Evolutionary conservation across 768 basidiomycete genomes (phyloP), one percentile per base, ranked within the genome.

Genomic region (Boletus sp.): DNA sequence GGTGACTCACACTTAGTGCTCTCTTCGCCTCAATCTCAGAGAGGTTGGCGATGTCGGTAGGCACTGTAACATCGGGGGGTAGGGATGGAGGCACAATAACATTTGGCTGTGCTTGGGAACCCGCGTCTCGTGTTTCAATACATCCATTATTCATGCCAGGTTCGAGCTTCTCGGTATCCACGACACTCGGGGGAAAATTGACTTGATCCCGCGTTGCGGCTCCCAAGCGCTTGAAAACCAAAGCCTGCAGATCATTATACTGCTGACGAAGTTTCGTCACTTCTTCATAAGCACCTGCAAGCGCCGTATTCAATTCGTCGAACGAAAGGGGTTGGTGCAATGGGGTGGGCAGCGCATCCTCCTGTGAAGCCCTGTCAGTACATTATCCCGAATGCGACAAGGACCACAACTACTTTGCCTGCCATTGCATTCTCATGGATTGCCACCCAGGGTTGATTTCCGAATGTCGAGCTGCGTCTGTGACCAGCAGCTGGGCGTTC

Each of bases 11-110:
- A 6, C 39, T 21, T 10, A 70, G 45, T 15, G 48, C 47, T 19
- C 32, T 44, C 49, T 68, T 70, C 8, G 62, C 64, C 33, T 66
- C 60, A 11, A 37, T 30, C 35, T 64, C 70, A 7, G 70, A 63
- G 23, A 70, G 57, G 3, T 23, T 17, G 3, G 47, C 51, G 2
- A 70, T 57, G 44, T 64, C 61, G 13, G 50, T 5, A 17, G 53
- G 47, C 8, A 65, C 25, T 25, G 25, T 25, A 25, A 25, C 13
- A 45, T 57, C 42, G 0, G 43, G 34, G 23, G 37, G 52, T 29
- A 47, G 40, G 7, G 38, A 39, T 10, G 33, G 27, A 43, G 51
- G 15, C 14, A 39, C 13, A 4, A 32, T 19, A 14, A 23, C 41
- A 11, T 7, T n/a, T 13, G 32, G 37, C 13, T 37, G 53, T 25